phyloP scores from a whole-genome alignment of 2,329 filamentous ascomycete genomes.

The Colletotrichum falcatum region DNA sequence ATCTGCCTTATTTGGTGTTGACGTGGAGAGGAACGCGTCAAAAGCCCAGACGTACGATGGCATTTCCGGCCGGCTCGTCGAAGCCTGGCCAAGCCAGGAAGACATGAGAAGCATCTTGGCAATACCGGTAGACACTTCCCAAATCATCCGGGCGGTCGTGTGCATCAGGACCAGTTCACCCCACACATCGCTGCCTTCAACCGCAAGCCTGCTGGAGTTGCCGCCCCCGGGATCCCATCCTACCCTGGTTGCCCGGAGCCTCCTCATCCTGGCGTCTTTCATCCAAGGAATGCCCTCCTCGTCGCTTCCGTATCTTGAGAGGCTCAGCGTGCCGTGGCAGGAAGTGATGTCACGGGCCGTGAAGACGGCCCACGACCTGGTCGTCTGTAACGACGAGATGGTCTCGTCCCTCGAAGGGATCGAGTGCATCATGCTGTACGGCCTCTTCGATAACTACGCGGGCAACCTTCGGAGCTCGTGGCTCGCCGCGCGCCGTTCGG shows the following conservation, averaged over 20 bases:
- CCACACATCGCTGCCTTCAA: not conserved
- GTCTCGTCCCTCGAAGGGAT: slow-evolving; percentile 59
- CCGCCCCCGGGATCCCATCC: slow-evolving; percentile 44
- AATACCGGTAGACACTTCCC: slow-evolving; percentile 12
- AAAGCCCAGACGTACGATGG: not conserved
- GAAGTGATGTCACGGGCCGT: slow-evolving; percentile 46
- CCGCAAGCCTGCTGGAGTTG: not conserved
- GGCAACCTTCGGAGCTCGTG: slow-evolving; percentile 61
- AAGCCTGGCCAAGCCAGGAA: slow-evolving; percentile 14
- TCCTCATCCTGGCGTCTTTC: slow-evolving; percentile 54
- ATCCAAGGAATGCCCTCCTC: slow-evolving; percentile 47
- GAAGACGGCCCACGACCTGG: slow-evolving; percentile 48
- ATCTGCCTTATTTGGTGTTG: not conserved
- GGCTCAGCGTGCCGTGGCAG: slow-evolving; percentile 43
- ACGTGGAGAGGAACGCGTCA: not conserved
- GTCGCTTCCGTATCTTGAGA: slow-evolving; percentile 3
- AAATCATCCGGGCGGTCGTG: slow-evolving; percentile 18
- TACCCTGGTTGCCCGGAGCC: slow-evolving; percentile 54
- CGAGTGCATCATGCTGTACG: slow-evolving; percentile 63
- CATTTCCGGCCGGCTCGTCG: not conserved
- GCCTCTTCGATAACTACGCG: slow-evolving; percentile 58
- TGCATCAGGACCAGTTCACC: not conserved
- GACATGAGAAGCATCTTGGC: slow-evolving; percentile 11
- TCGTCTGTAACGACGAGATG: slow-evolving; percentile 61
- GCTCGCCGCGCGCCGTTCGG: slow-evolving; percentile 57